Conservation (phyloP, 805 yeast species). For the Metschnikowia lochheadii region DNA sequence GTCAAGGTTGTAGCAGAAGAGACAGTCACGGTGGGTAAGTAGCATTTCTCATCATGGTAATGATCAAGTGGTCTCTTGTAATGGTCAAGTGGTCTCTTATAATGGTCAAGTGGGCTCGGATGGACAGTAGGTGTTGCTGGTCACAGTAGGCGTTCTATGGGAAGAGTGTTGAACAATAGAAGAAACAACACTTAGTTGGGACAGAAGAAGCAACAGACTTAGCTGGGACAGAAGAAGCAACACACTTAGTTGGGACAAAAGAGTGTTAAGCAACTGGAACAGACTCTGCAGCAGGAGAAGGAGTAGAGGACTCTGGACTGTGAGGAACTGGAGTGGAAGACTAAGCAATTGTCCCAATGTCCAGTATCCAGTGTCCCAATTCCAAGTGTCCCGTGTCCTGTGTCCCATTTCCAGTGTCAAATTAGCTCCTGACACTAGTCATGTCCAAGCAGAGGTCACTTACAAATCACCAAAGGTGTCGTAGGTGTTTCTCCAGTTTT, state of each 20-base stretch:
- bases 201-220: too few species aligned
- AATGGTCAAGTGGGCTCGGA: too few species aligned
- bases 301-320: neutral
- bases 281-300: neutral
- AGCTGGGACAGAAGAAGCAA: neutral
- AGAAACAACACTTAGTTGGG: too few species aligned
- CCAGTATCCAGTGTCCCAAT: too few species aligned
- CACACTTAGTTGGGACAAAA: neutral
- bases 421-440: too few species aligned
- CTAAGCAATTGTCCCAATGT: too few species aligned
- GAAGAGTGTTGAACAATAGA: neutral
- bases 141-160: neutral
- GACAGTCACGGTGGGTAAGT: slow-evolving; percentile 23
- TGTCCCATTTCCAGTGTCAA: too few species aligned
- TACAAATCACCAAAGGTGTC: slow-evolving; percentile 49
- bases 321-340: too few species aligned
- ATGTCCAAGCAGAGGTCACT: neutral
- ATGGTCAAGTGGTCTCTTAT: too few species aligned
- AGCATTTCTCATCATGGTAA: slow-evolving; percentile 26
- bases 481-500: slow-evolving; percentile 60
- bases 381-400: too few species aligned
- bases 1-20: slow-evolving; percentile 28
- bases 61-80: slow-evolving; percentile 24
- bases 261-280: too few species aligned
- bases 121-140: neutral